These are phyloP conservation scores for Pisolithus thermaeus DNA, from an alignment of 1,284 basidiomycete species.

Conservation along the genomic window DNA sequence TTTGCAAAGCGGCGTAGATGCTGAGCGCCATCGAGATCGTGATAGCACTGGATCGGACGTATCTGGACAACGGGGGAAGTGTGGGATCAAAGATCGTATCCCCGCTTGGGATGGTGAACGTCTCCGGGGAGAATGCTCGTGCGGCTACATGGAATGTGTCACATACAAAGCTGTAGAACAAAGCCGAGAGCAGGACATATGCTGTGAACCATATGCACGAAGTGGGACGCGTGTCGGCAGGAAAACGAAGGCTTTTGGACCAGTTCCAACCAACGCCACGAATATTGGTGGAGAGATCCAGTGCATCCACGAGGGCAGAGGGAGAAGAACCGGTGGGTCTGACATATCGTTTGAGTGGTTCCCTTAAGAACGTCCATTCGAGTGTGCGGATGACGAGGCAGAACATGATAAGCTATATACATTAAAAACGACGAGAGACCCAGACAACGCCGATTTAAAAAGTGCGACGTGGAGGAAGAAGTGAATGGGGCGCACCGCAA, in stretches of 20 bases:
- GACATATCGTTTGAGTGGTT: constrained; percentile 5
- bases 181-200: constrained; percentile 29
- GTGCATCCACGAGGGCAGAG: constrained; percentile 32
- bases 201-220: constrained; percentile 33
- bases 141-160: constrained; percentile 37
- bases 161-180: constrained; percentile 32
- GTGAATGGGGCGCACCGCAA: constrained; percentile 26
- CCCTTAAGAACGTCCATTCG: constrained; percentile 12
- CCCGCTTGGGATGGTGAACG: constrained; percentile 33
- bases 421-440: not conserved
- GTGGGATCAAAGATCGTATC: constrained; percentile 44
- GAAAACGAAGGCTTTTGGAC: too few relatives aligned
- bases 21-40: constrained; percentile 33
- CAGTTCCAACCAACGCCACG: constrained; percentile 48
- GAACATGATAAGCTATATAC: constrained; percentile 11
- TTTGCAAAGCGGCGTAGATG: constrained; percentile 39
- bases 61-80: constrained; percentile 35
- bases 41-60: constrained; percentile 37
- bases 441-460: too few relatives aligned
- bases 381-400: constrained; percentile 10
- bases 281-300: constrained; percentile 41
- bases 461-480: too few relatives aligned
- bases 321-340: not conserved
- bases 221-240: constrained; percentile 34
- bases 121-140: constrained; percentile 33